phyloP scores from a whole-genome alignment of 805 yeast species.

The Blastobotrys parvus region DNA sequence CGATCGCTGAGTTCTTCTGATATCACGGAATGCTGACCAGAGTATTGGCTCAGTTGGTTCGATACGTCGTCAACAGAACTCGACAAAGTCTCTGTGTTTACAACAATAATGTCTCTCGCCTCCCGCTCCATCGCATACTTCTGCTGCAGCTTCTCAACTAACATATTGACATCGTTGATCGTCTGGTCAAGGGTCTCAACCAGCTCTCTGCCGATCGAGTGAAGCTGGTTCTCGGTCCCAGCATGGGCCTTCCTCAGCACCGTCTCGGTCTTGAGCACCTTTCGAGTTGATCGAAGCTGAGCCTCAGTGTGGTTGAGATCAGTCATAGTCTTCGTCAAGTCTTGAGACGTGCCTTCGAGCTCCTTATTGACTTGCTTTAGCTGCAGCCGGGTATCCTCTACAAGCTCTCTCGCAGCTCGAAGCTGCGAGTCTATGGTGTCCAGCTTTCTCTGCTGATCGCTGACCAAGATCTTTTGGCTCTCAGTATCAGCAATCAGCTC shows the following conservation, averaged over 20 bases:
- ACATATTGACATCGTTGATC: slow-evolving; percentile 12
- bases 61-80: neutral
- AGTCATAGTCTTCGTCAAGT: slow-evolving; percentile 4
- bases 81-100: neutral
- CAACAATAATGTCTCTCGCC: slow-evolving; percentile 2
- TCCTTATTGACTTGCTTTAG: slow-evolving; percentile 9
- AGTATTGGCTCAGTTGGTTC: neutral
- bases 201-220: slow-evolving; percentile 19
- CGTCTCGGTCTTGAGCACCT: slow-evolving; percentile 17
- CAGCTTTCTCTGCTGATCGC: slow-evolving; percentile 42
- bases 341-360: slow-evolving; percentile 8
- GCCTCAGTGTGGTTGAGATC: slow-evolving; percentile 4
- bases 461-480: slow-evolving; percentile 41
- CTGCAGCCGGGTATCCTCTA: slow-evolving; percentile 13
- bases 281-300: slow-evolving; percentile 1
- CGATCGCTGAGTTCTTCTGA: neutral
- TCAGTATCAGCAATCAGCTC: slow-evolving; percentile 40
- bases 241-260: slow-evolving; percentile 22
- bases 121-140: slow-evolving; percentile 9
- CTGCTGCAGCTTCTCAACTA: slow-evolving; percentile 16
- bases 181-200: slow-evolving; percentile 18
- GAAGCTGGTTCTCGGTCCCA: slow-evolving; percentile 23
- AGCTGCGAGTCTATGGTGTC: slow-evolving; percentile 43
- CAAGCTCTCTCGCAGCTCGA: slow-evolving; percentile 29
- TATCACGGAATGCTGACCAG: neutral